Conservation (phyloP, 2,329 filamentous ascomycete species). For the Graphiopsis chlorocephala region DNA sequence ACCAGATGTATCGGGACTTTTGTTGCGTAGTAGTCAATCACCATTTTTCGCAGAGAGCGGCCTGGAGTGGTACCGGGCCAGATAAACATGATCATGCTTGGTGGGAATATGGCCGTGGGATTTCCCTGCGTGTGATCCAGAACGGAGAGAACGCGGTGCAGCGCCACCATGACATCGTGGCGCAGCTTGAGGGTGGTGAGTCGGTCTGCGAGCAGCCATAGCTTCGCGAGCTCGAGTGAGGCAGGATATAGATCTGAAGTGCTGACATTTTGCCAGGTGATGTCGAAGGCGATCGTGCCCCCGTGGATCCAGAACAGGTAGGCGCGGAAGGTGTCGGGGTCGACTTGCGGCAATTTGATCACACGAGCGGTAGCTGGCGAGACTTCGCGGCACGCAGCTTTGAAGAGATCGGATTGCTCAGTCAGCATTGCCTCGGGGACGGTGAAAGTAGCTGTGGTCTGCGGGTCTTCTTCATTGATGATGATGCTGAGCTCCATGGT, state of each 20-base stretch:
- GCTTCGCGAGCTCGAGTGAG: not conserved
- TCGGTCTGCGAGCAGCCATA: not conserved
- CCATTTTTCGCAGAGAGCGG: not conserved
- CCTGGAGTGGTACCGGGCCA: not conserved
- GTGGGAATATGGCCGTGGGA: not conserved
- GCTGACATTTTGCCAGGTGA: not conserved
- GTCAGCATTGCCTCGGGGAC: not conserved
- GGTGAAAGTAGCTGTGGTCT: not conserved
- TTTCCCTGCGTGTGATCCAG: not conserved
- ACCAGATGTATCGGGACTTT: not conserved
- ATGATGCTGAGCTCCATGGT: not conserved
- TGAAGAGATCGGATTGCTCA: not conserved
- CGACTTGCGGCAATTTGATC: not conserved
- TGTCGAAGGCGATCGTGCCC: not conserved
- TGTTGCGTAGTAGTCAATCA: not conserved
- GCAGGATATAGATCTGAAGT: not conserved
- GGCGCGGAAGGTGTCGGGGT: not conserved
- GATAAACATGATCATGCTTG: not conserved
- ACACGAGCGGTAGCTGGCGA: not conserved
- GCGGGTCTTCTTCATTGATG: not conserved
- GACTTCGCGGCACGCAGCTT: not conserved
- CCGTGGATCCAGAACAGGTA: not conserved
- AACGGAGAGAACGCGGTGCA: not conserved
- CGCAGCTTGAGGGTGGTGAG: not conserved
- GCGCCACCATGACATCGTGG: not conserved